Evolutionary conservation across 495 filamentous ascomycete genomes (phyloP).

Genomic region (Penicillium longicatenatum): DNA sequence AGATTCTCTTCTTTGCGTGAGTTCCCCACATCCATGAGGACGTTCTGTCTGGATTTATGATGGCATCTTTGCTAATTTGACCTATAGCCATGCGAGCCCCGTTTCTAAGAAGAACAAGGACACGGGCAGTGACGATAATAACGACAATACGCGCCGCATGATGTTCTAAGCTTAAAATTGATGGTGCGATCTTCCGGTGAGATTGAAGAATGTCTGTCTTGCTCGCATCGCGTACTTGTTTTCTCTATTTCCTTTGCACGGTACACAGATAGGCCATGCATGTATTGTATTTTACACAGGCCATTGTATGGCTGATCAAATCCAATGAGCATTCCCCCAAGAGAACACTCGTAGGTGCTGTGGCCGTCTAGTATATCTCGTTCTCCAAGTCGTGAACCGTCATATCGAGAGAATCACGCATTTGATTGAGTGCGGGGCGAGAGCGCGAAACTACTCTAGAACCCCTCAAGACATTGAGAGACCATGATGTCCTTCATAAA

Average conservation of each 20-base stretch:
- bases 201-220: constrained; percentile 13
- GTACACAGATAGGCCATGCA: constrained; percentile 8
- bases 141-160: constrained; percentile 34
- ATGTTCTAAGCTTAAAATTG: constrained; percentile 23
- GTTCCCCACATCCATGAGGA: constrained; percentile 19
- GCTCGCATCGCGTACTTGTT: constrained; percentile 26
- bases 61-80: constrained; percentile 18
- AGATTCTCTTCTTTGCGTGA: constrained; percentile 92
- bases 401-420: neutral
- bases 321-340: neutral
- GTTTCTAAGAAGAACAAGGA: constrained; percentile 54
- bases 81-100: constrained; percentile 61
- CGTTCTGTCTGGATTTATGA: neutral
- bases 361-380: too few relatives aligned
- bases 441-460: neutral
- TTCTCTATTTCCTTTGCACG: constrained; percentile 15
- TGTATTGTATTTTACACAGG: constrained; percentile 18
- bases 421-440: neutral
- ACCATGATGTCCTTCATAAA: neutral
- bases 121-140: constrained; percentile 26
- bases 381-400: too few relatives aligned
- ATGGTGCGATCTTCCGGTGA: neutral
- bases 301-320: neutral
- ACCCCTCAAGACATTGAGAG: neutral
- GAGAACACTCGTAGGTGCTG: neutral